phyloP scores from a whole-genome alignment of 2,329 filamentous ascomycete genomes.

The Xylaria sp. region DNA sequence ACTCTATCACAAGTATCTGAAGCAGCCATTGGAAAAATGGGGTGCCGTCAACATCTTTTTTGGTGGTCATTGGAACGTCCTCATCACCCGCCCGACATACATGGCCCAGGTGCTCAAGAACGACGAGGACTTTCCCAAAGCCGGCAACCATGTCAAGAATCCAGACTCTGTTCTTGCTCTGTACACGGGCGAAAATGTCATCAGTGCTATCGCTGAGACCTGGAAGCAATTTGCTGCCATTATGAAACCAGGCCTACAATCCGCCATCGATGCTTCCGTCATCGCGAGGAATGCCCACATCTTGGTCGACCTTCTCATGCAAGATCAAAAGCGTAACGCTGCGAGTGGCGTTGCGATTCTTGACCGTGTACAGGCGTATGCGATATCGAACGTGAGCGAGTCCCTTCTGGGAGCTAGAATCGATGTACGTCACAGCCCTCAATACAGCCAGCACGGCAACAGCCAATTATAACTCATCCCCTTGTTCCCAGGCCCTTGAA shows the following conservation, averaged over 20 bases:
- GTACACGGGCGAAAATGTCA: slow-evolving; percentile 49
- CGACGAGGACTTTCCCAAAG: slow-evolving; percentile 44
- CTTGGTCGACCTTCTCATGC: slow-evolving; percentile 34
- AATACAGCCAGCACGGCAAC: too few relatives aligned
- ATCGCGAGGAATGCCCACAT: slow-evolving; percentile 35
- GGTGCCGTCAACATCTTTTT: slow-evolving; percentile 57
- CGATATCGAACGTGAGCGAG: slow-evolving; percentile 18
- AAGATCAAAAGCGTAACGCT: slow-evolving; percentile 29
- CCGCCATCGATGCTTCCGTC: slow-evolving; percentile 31
- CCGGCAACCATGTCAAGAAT: slow-evolving; percentile 50
- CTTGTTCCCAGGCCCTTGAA: slow-evolving; percentile 32
- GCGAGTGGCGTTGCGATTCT: background rate
- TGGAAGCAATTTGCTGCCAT: slow-evolving; percentile 46
- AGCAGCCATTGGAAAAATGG: slow-evolving; percentile 45
- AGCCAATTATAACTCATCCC: background rate
- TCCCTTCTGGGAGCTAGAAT: slow-evolving; percentile 13
- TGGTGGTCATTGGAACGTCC: slow-evolving; percentile 54
- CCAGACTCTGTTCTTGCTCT: slow-evolving; percentile 46
- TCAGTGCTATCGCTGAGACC: slow-evolving; percentile 44
- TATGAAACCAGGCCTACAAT: slow-evolving; percentile 45
- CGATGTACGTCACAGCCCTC: background rate
- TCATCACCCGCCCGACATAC: slow-evolving; percentile 51
- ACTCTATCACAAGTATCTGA: slow-evolving; percentile 47
- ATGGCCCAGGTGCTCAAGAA: slow-evolving; percentile 47
- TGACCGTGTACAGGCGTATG: slow-evolving; percentile 36